A percentile compares a stretch with the other conserved stretches of the same genome.
phyloP scores from a whole-genome alignment of 106 monocot species.

The Vanilla planifolia region DNA sequence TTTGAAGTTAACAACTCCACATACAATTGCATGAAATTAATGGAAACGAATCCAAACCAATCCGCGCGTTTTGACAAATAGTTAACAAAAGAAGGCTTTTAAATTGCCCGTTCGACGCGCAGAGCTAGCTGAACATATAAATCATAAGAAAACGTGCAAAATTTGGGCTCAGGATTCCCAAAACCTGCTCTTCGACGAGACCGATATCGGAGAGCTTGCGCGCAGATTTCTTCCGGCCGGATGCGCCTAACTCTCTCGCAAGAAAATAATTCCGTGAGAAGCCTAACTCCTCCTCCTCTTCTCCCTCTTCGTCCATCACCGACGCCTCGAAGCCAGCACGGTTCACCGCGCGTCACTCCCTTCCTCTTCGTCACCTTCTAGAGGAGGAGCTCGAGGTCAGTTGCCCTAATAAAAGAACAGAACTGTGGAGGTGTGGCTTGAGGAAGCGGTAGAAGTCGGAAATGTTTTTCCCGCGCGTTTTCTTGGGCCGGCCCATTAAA shows the following conservation, averaged over 20 bases:
- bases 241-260: conserved; percentile 47
- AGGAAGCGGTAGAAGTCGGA: too few species aligned
- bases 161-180: not conserved
- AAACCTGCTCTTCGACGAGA: conserved; percentile 69
- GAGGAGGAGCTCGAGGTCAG: not conserved
- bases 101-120: too few species aligned
- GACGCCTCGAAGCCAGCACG: not conserved
- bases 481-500: too few species aligned
- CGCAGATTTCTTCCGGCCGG: conserved; percentile 41
- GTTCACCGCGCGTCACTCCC: not conserved
- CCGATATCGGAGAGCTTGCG: conserved; percentile 72
- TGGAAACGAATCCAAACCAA: not conserved
- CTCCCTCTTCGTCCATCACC: conserved; percentile 23
- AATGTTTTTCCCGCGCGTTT: too few species aligned
- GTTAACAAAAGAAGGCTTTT: too few species aligned
- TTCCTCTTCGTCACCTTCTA: not conserved
- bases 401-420: not conserved
- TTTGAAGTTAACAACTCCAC: too few species aligned
- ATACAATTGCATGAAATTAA: too few species aligned
- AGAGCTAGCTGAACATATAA: too few species aligned
- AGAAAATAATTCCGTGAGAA: conserved; percentile 94
- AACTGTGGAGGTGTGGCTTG: too few species aligned
- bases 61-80: not conserved
- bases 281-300: conserved; percentile 61
- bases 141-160: not conserved